Conservation (phyloP, 2,329 filamentous ascomycete genomes). For the Colletotrichum destructivum region DNA sequence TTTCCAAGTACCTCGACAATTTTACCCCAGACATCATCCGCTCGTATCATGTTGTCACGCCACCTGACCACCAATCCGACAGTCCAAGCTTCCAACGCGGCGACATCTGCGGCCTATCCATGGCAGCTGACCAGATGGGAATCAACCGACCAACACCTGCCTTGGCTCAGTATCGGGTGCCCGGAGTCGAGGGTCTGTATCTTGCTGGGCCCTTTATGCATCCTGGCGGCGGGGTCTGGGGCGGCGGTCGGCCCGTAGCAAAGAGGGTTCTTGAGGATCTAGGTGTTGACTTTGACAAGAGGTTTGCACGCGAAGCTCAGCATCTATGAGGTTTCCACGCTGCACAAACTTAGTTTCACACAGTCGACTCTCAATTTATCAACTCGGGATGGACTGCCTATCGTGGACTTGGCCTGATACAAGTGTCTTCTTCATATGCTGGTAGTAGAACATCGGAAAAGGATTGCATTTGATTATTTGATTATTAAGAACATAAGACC, state of each 20-base stretch:
- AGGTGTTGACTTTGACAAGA: slow-evolving; percentile 19
- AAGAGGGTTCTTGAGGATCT: slow-evolving; percentile 18
- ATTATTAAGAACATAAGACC: not conserved
- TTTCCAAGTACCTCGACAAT: slow-evolving; percentile 16
- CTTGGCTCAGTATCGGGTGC: slow-evolving; percentile 2
- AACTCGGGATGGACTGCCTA: not conserved
- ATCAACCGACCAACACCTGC: not conserved
- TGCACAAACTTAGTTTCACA: too few species aligned
- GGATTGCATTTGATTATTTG: not conserved
- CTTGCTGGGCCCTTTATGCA: slow-evolving; percentile 26
- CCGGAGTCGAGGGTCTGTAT: slow-evolving; percentile 1
- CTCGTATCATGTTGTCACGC: slow-evolving; percentile 21
- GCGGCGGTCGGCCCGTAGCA: slow-evolving; percentile 10
- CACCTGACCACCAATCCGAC: slow-evolving; percentile 21
- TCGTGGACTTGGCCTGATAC: not conserved
- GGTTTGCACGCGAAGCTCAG: not conserved
- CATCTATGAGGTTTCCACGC: not conserved
- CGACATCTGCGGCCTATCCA: slow-evolving; percentile 18
- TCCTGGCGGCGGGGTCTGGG: slow-evolving; percentile 21
- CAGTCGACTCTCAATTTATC: too few species aligned
- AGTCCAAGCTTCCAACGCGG: slow-evolving; percentile 25
- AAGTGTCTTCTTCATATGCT: not conserved
- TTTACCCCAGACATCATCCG: slow-evolving; percentile 22
- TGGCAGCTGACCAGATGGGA: slow-evolving; percentile 21
- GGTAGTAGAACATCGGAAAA: not conserved